Base-by-base conservation (phyloP, 257 asterid genomes). In the Fraxinus quadrangulata region DNA sequence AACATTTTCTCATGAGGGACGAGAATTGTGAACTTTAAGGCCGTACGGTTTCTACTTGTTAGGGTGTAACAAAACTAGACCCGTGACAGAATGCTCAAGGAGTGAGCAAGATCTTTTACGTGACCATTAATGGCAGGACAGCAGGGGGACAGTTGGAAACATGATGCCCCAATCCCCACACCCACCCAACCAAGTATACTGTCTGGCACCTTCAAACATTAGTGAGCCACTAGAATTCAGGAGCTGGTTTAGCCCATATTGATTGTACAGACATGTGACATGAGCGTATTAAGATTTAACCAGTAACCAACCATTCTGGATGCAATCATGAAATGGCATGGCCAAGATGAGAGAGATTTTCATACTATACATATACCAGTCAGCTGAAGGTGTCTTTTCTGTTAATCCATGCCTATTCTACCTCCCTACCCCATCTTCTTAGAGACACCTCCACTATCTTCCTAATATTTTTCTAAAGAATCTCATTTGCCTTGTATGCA, bases 331-430 rank as follows among this genome's bases (percentile, higher is more conserved):
- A 61, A 54, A 61, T 1, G 33, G 33, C 16, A 23, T 7, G 31
- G 68, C 68, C 30, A 24, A 13, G 31, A 61, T 61, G 68, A 61
- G 26, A n/a, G 67, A 61, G 68, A 61, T 61, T 61, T 61, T 24
- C 68, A 61, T 61, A 21, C 33, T 61, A 61, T 10, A 21, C 33
- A 59, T 23, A 8, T n/a, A 61, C 33, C 13, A 61, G 17, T 8
- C 4, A 61, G 30, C 68, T 3, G 19, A 21, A 59, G 13, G 30
- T 59, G 67, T 21, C 24, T 59, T 21, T 59, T 59, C 28, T 59
- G 67, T 59, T 59, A 59, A 21, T 21, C 14, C 14, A 59, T 59
- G n/a, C 67, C 67, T 19, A 59, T 21, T 59, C 4, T 59, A 59
- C 30, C 68, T 61, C 33, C 33, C 31, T 21, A 21, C 67, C 67